phyloP scores from a whole-genome alignment of 257 asterid species.

The Rauvolfia tetraphylla region DNA sequence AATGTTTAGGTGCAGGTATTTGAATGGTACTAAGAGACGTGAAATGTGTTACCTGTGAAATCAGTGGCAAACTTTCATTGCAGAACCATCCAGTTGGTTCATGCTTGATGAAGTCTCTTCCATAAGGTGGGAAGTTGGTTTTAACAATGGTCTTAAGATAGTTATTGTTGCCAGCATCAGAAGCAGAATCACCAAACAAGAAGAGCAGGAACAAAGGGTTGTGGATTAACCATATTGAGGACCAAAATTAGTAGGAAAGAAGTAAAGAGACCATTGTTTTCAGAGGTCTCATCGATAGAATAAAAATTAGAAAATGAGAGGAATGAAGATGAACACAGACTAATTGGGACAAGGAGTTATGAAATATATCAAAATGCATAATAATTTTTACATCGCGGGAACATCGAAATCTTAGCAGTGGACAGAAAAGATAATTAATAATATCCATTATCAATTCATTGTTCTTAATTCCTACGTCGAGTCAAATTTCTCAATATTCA shows the following conservation, averaged over 20 bases:
- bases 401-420: conserved; percentile 34
- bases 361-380: not conserved
- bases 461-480: too few relatives aligned
- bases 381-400: conserved; percentile 35
- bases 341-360: conserved; percentile 13
- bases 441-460: too few relatives aligned
- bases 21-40: too few relatives aligned
- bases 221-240: conserved; percentile 27
- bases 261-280: conserved; percentile 19
- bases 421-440: too few relatives aligned
- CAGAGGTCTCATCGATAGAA: not conserved
- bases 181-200: conserved; percentile 71
- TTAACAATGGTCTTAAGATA: conserved; percentile 64
- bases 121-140: conserved; percentile 80
- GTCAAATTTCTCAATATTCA: too few relatives aligned
- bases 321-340: conserved; percentile 8
- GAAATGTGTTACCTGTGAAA: conserved; percentile 72
- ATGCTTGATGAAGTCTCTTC: conserved; percentile 61
- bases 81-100: conserved; percentile 78
- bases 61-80: conserved; percentile 82
- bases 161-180: conserved; percentile 81
- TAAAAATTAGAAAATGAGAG: conserved; percentile 4
- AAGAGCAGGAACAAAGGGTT: conserved; percentile 66
- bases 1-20: not conserved
- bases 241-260: conserved; percentile 19